Evolutionary conservation across 352 stramenopile species (phyloP), one percentile per base, ranked within the genome.

Genomic region (Halophytophthora polymorphica): DNA sequence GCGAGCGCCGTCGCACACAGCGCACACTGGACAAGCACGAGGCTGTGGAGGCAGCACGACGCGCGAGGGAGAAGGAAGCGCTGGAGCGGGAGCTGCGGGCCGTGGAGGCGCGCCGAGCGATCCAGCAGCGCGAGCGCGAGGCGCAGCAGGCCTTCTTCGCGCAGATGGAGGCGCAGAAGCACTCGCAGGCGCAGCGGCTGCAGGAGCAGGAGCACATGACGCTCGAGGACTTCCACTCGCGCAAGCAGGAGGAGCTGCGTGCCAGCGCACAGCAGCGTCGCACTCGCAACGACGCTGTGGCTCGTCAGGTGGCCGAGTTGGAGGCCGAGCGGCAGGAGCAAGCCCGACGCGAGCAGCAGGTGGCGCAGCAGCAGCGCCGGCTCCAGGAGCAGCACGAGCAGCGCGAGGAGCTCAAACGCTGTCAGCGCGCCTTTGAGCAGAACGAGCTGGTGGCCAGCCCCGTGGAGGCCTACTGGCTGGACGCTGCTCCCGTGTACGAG

Each of bases 391-490:
- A 88, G 48, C 77, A 73, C 8, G 49, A 46, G 1, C 84, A 80
- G 31, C 77, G 79, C 15, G 74, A 88, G 28, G 47, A 60, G 13
- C 60, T 90, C 15, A 87, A 88, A 48, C 50, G 43, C 14, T 75
- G 77, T 23, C 77, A 88, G 44, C 61, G 56, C 6, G 67, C 71
- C n/a, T 90, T 90, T 23, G 79, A 90, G 59, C 65, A 77, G 41
- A 72, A 77, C 38, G 63, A 85, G 42, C 64, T 90, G 6, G 67
- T 82, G 1, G 86, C 70, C 21, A 88, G 74, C 56, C 54, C 77
- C 5, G 66, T 86, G 6, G 79, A 88, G 15, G 56, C 60, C 1
- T 90, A 88, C 45, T 50, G 34, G 13, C 52, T 90, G n/a, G 77
- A 90, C 37, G n/a, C 66, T 7, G 31, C 49, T 10, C 41, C 70